Evolutionary conservation across 2,329 filamentous ascomycete species (phyloP).

Genomic region (Arachnopeziza araneosa): DNA sequence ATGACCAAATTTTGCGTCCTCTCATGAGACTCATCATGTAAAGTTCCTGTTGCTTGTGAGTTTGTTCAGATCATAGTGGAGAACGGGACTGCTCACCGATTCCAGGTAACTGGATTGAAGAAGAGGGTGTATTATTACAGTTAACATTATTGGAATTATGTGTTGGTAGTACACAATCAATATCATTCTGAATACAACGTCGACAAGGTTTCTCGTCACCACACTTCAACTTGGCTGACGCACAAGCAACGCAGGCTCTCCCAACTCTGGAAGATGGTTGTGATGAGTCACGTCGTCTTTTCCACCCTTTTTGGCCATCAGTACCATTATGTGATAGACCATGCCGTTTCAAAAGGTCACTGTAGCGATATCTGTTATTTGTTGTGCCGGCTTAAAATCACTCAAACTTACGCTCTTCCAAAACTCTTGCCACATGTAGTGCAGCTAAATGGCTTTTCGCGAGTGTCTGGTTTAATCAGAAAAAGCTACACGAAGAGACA

Average conservation of each 20-base stretch:
- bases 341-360: not conserved
- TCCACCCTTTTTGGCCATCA: not conserved
- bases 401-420: not conserved
- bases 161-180: conserved; percentile 8
- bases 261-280: conserved; percentile 4
- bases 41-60: not conserved
- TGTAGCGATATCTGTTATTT: not conserved
- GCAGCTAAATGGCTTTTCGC: not conserved
- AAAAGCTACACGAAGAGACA: not conserved
- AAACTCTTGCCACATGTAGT: not conserved
- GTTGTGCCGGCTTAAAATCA: not conserved
- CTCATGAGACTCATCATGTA: not conserved
- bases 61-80: not conserved
- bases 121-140: not conserved
- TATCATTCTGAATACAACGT: conserved; percentile 13
- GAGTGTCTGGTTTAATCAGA: not conserved
- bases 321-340: not conserved
- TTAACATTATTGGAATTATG: not conserved
- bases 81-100: not conserved
- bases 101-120: not conserved
- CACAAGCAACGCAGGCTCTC: conserved; percentile 16
- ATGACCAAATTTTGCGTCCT: not conserved
- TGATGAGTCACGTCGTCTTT: not conserved
- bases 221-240: conserved; percentile 17
- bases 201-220: conserved; percentile 20